A percentile compares a stretch with the other conserved stretches of the same genome.
phyloP scores from a whole-genome alignment of 768 basidiomycete genomes.

The Coprinopsis strossmayeri region DNA sequence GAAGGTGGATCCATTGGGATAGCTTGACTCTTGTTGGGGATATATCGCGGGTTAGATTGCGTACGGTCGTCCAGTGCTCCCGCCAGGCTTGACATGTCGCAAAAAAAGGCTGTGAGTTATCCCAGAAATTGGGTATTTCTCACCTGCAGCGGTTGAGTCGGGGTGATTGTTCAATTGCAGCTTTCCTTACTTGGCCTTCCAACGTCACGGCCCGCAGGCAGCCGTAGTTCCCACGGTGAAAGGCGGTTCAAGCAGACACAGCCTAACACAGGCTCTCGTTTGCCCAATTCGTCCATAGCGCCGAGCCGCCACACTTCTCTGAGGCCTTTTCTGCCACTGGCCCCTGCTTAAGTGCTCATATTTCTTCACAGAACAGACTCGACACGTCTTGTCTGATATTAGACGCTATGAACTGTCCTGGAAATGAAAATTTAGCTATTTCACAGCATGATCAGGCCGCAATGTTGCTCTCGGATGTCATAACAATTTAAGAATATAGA shows the following conservation, averaged over 20 bases:
- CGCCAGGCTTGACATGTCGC: constrained; percentile 52
- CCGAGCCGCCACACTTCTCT: neutral
- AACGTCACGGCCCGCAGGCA: neutral
- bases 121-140: too few relatives aligned
- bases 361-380: too few relatives aligned
- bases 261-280: neutral
- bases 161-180: too few relatives aligned
- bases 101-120: neutral
- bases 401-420: too few relatives aligned
- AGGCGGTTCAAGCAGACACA: neutral
- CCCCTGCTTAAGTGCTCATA: too few relatives aligned
- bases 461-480: too few relatives aligned
- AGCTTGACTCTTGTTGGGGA: constrained; percentile 12
- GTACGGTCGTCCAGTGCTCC: constrained; percentile 41
- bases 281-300: neutral
- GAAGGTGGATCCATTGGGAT: constrained; percentile 19
- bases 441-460: too few relatives aligned
- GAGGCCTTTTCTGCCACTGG: neutral
- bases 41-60: constrained; percentile 1
- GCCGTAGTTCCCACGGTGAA: neutral
- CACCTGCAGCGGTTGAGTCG: too few relatives aligned
- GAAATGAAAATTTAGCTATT: too few relatives aligned
- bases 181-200: too few relatives aligned
- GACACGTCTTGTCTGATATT: too few relatives aligned
- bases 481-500: too few relatives aligned